These are phyloP conservation scores for Phalaenopsis hybrid DNA, from an alignment of 116 monocot species.

Conservation along the genomic window DNA sequence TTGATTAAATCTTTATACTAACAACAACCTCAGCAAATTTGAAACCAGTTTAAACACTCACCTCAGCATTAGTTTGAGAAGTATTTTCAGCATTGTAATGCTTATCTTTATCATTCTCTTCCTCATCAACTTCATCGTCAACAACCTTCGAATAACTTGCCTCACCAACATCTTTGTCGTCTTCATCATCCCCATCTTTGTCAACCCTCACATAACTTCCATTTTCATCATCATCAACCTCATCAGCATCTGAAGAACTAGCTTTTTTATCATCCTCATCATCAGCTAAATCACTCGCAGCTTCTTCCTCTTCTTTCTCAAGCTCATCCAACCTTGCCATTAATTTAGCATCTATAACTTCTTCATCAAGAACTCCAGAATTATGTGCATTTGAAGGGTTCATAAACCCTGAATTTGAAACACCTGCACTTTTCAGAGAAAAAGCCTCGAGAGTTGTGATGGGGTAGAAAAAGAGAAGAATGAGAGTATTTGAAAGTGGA, in stretches of 20 bases:
- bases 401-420: conserved; percentile 7
- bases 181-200: conserved; percentile 10
- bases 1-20: neutral
- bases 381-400: conserved; percentile 11
- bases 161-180: conserved; percentile 6
- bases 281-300: conserved; percentile 15
- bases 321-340: conserved; percentile 72
- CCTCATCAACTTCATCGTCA: conserved; percentile 8
- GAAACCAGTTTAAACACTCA: conserved; percentile 15
- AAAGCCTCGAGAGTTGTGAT: neutral
- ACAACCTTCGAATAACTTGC: neutral
- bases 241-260: conserved; percentile 5
- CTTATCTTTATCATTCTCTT: conserved; percentile 7
- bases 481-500: neutral
- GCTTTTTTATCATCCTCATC: conserved; percentile 16
- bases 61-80: conserved; percentile 21
- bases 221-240: conserved; percentile 10
- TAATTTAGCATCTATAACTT: conserved; percentile 56
- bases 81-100: conserved; percentile 10
- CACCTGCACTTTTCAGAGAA: conserved; percentile 11
- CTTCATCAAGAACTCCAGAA: conserved; percentile 25
- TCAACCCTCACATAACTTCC: neutral
- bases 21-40: conserved; percentile 11
- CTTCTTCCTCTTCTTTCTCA: conserved; percentile 64
- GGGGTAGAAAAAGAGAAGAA: neutral